A percentile compares a stretch with the other conserved stretches of the same genome.
These are phyloP conservation scores for Amoeboaphelidium protococcarum DNA, from an alignment of 371 early-diverging fungal genomes.

Conservation along the genomic window DNA sequence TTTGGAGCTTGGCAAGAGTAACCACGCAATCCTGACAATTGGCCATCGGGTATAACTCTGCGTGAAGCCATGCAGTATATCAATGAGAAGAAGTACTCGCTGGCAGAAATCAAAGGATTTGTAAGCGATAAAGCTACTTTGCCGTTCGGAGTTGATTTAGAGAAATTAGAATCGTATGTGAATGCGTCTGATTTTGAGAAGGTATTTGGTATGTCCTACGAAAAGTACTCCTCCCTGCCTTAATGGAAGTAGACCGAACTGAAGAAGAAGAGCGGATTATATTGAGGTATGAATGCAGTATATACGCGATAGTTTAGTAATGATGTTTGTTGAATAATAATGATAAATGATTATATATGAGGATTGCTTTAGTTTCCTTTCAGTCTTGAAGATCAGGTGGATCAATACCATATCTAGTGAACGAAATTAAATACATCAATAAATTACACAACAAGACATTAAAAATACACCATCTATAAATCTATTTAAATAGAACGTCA, in stretches of 20 bases:
- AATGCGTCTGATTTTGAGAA: slow-evolving; percentile 8
- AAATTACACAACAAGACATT: too few relatives aligned
- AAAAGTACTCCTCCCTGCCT: slow-evolving; percentile 6
- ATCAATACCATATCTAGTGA: too few relatives aligned
- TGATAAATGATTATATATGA: too few relatives aligned
- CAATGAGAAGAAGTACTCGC: slow-evolving; percentile 2
- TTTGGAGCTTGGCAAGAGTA: slow-evolving; percentile 8
- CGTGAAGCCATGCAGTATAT: not conserved
- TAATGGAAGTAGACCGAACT: slow-evolving; percentile 11
- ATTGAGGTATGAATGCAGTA: not conserved
- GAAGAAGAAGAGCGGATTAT: slow-evolving; percentile 10
- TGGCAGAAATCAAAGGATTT: slow-evolving; percentile 7
- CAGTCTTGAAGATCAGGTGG: too few relatives aligned
- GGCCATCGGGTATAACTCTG: slow-evolving; percentile 6
- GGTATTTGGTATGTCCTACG: slow-evolving; percentile 8
- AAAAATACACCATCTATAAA: too few relatives aligned
- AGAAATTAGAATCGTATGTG: slow-evolving; percentile 4
- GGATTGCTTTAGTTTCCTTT: too few relatives aligned
- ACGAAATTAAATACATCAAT: too few relatives aligned
- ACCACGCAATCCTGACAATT: slow-evolving; percentile 8
- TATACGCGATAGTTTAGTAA: too few relatives aligned
- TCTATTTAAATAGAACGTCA: too few relatives aligned
- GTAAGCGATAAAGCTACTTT: slow-evolving; percentile 4
- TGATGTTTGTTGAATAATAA: too few relatives aligned
- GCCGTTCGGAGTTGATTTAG: slow-evolving; percentile 13